phyloP scores from a whole-genome alignment of 192 early-diverging fungal genomes.

The Coemansia aciculifera region DNA sequence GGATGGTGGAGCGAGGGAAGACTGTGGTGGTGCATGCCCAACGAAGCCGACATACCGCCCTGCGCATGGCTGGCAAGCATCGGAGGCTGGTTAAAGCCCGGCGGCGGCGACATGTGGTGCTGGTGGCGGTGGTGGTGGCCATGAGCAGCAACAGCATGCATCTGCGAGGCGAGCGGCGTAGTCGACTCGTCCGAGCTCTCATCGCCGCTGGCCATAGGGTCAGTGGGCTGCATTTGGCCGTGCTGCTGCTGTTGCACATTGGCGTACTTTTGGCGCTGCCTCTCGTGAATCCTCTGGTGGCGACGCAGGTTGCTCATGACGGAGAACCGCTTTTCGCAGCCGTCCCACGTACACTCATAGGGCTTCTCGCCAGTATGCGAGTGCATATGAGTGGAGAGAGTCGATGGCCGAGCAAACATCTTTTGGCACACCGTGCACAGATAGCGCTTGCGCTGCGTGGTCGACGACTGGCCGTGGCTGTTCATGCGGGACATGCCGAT shows the following conservation, averaged over 20 bases:
- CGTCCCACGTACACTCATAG: conserved; percentile 57
- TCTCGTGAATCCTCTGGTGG: conserved; percentile 61
- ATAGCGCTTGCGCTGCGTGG: conserved; percentile 57
- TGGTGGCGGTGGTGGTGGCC: conserved; percentile 1
- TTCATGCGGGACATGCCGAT: conserved; percentile 28
- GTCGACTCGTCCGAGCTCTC: conserved; percentile 39
- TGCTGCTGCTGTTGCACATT: conserved; percentile 40
- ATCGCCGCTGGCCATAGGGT: conserved; percentile 6
- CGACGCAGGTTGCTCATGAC: conserved; percentile 70
- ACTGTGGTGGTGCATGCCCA: conserved; percentile 8
- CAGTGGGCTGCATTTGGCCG: conserved; percentile 1
- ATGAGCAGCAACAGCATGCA: conserved; percentile 21
- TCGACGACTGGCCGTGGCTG: conserved; percentile 42
- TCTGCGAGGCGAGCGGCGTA: conserved; percentile 39
- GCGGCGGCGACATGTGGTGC: conserved; percentile 35
- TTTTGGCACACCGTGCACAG: conserved; percentile 53
- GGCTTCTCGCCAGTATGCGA: conserved; percentile 58
- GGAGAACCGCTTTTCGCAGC: conserved; percentile 68
- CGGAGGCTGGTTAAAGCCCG: conserved; percentile 1
- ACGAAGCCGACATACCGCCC: conserved; percentile 4
- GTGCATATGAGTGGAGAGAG: conserved; percentile 54
- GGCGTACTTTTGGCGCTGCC: conserved; percentile 46
- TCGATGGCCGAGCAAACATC: conserved; percentile 55
- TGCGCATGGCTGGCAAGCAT: conserved; percentile 8
- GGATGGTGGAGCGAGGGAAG: conserved; percentile 11